Percentiles rank a stretch among this genome's conserved stretches.
Conservation (phyloP, 352 stramenopile species). For the Phytophthora vignae region DNA sequence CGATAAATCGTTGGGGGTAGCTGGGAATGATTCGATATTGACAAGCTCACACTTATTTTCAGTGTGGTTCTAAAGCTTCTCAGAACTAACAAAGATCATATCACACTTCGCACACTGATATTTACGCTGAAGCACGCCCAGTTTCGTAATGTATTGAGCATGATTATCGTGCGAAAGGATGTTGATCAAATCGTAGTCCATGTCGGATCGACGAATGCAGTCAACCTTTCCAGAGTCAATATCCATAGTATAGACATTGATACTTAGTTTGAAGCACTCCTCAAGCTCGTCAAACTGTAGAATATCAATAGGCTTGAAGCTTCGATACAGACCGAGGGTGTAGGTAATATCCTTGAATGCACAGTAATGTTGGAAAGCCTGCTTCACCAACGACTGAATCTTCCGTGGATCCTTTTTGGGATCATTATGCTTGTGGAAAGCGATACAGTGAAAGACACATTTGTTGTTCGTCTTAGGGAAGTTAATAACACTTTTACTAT, state of each 20-base stretch:
- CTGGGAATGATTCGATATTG: constrained; percentile 3
- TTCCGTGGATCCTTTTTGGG: neutral
- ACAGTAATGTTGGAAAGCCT: constrained; percentile 3
- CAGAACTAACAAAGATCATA: constrained; percentile 8
- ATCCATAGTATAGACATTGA: constrained; percentile 15
- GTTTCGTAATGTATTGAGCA: neutral
- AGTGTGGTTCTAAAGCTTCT: neutral
- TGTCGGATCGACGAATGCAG: constrained; percentile 9
- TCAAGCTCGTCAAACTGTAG: constrained; percentile 19
- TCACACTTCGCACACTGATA: constrained; percentile 13
- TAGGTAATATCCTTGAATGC: constrained; percentile 11
- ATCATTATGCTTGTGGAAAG: neutral
- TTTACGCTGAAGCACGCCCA: constrained; percentile 6
- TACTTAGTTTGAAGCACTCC: neutral
- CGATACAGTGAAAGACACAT: constrained; percentile 14
- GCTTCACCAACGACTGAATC: constrained; percentile 1
- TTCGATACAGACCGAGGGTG: neutral
- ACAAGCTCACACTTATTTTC: constrained; percentile 10
- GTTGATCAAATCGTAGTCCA: neutral
- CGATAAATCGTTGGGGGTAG: constrained; percentile 1
- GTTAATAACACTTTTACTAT: constrained; percentile 13
- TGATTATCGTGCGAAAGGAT: constrained; percentile 12
- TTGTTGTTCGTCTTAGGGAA: constrained; percentile 23
- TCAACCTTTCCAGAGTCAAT: neutral
- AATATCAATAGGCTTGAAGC: constrained; percentile 15